Evolutionary conservation across 805 yeast genomes (phyloP).

Genomic region (Ogataea trehalophila): DNA sequence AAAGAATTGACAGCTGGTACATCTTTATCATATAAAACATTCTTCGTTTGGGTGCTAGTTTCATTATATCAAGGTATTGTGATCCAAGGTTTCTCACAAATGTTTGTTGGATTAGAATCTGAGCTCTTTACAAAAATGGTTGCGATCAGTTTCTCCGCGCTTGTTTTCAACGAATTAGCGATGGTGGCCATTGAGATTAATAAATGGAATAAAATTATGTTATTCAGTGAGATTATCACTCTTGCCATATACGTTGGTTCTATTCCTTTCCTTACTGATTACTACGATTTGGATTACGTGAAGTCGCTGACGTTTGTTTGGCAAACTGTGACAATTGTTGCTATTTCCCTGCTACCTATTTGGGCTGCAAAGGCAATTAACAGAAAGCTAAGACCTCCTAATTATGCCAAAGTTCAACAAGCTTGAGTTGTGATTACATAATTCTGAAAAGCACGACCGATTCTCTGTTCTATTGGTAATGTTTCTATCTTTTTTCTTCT

Average conservation of each 20-base stretch:
- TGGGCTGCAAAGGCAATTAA: constrained; percentile 78
- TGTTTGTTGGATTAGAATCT: constrained; percentile 57
- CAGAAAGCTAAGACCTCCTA: constrained; percentile 83
- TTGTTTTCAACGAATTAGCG: constrained; percentile 77
- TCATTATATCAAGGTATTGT: constrained; percentile 88
- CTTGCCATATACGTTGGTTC: constrained; percentile 62
- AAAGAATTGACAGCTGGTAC: constrained; percentile 86
- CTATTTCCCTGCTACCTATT: constrained; percentile 77
- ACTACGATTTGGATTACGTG: constrained; percentile 69
- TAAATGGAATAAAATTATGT: constrained; percentile 85
- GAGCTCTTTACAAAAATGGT: constrained; percentile 68
- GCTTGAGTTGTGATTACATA: constrained; percentile 29
- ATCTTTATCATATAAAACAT: constrained; percentile 80
- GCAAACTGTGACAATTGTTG: constrained; percentile 60
- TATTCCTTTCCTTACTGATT: constrained; percentile 82
- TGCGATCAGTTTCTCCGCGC: constrained; percentile 74
- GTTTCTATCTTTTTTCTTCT: neutral
- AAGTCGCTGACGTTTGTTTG: constrained; percentile 56
- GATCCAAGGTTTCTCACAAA: constrained; percentile 78
- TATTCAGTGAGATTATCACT: constrained; percentile 67
- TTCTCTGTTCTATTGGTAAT: neutral
- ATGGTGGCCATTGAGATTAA: constrained; percentile 93
- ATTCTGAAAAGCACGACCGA: neutral
- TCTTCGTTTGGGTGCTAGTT: constrained; percentile 85
- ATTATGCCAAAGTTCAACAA: constrained; percentile 94